Evolutionary conservation across 73 alveolate species (phyloP), one percentile per base, ranked within the genome.

Genomic region (Loxodes magnus): DNA sequence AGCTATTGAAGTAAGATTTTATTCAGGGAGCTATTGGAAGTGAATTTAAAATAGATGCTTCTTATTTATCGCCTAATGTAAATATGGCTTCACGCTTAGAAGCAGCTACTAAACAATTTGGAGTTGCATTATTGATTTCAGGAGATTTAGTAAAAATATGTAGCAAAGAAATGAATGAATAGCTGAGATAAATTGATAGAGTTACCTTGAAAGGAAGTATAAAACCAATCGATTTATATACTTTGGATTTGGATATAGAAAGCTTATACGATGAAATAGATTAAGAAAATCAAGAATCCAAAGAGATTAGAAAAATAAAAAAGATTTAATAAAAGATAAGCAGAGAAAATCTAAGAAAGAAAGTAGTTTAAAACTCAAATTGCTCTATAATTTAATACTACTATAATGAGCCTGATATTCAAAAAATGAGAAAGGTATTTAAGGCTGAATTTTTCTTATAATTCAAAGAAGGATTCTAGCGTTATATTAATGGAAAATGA

Each of bases 41-140:
- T 24, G 50, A 46, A n/a, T 46, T 22, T 24, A 46, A 46, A 46
- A 24, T 46, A 46, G 59, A 46, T 46, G 52, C 59, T 22, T 22
- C 59, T 46, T 46, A 46, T 46, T 24, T 46, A n/a, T n/a, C n/a
- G n/a, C n/a, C n/a, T n/a, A n/a, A n/a, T n/a, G n/a, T n/a, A 22
- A 87, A 87, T 52, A 87, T 87, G 94, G 97, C 97, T n/a, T 78
- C 89, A 39, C 52, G 91, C 57, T 62, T 88, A 24, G 97, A 88
- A 66, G 97, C 86, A 33, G 93, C 92, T 23, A 88, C 97, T 4
- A 88, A 88, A 68, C 61, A 74, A 22, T 88, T 77, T 56, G 87
- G 91, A 24, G 31, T 51, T 7, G 35, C 44, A 48, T 29, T 78
- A 25, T 41, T 78, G 3, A 78, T 78, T 69, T 61, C 82, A 26